Base-by-base conservation (phyloP, 1,284 basidiomycete genomes). In the Ceratobasidium sp. region DNA sequence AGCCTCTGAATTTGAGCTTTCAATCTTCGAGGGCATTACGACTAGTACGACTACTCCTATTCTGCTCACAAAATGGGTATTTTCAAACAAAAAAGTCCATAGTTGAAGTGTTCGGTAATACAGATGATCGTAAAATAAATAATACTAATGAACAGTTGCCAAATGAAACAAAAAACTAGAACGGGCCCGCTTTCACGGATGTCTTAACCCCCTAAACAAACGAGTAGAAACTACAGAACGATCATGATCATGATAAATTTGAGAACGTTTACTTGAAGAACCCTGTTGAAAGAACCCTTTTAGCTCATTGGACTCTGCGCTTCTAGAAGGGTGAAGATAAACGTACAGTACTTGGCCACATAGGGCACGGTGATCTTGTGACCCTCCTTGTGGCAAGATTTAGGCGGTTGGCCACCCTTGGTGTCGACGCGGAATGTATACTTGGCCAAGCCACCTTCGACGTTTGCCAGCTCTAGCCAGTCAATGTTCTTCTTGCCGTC, bases 391-490 rank as follows among this genome's bases (percentile, higher is more conserved):
- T 82, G n/a, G 85, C 75, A 41, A 9, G 67, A 58, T n/a, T 46
- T 58, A 1, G 89, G 88, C 14, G 89, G 87, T 78, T 89, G 87
- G n/a, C 90, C 89, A 43, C 82, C 83, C 26, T 83, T 82, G 9
- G 89, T 91, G 77, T 89, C 84, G 11, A 86, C 81, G 62, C 89
- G 81, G 81, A 85, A 89, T 6, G 90, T 82, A 66, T 83, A 80
- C 69, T 81, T 82, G 2, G 89, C 87, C 43, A 90, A 79, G 1
- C 80, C 77, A 2, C 89, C 89, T 49, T 84, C 75, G 13, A 86
- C 80, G 44, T 79, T 80, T 32, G 80, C 82, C 28, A 91, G 81
- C 72, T 85, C 79, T 21, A 91, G 81, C 87, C 88, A 89, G 75
- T 87, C 84, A 35, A 91, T 82, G 75, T 91, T 85, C 49, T 79